A percentile compares a stretch with the other conserved stretches of the same genome.
phyloP scores from a whole-genome alignment of 2,329 filamentous ascomycete genomes.

The Cladosporium sp. region DNA sequence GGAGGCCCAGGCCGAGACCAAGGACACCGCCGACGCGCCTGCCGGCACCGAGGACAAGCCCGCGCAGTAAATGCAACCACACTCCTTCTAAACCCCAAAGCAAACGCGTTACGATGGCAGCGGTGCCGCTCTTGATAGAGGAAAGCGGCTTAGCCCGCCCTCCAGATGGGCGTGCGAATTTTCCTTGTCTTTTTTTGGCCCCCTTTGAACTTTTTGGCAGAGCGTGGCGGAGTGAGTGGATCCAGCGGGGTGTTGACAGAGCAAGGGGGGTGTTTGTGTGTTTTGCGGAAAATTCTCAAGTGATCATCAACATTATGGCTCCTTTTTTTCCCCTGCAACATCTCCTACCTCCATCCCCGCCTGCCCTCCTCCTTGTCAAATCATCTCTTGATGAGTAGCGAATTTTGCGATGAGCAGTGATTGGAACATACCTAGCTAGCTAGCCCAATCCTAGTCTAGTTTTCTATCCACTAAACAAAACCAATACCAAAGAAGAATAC shows the following conservation, averaged over 20 bases:
- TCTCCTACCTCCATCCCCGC: background rate
- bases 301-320: conserved; percentile 10
- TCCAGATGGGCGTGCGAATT: conserved; percentile 3
- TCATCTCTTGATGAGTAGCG: no score
- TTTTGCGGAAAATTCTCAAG: conserved; percentile 13
- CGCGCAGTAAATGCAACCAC: conserved; percentile 33
- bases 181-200: conserved; percentile 10
- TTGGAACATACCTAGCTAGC: no score
- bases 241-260: background rate
- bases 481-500: no score
- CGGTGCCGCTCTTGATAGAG: conserved; percentile 6
- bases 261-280: conserved; percentile 3
- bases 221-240: conserved; percentile 8
- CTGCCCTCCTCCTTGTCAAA: no score
- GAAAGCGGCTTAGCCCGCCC: conserved; percentile 4
- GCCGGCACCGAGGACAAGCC: conserved; percentile 47
- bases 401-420: no score
- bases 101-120: conserved; percentile 13
- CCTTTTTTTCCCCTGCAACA: background rate
- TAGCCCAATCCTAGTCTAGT: no score
- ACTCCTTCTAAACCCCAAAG: conserved; percentile 2
- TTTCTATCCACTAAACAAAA: no score
- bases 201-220: conserved; percentile 9
- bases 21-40: conserved; percentile 53
- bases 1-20: conserved; percentile 50